Conservation (phyloP, 164 flowering plant genomes). For the Annona cherimola region DNA sequence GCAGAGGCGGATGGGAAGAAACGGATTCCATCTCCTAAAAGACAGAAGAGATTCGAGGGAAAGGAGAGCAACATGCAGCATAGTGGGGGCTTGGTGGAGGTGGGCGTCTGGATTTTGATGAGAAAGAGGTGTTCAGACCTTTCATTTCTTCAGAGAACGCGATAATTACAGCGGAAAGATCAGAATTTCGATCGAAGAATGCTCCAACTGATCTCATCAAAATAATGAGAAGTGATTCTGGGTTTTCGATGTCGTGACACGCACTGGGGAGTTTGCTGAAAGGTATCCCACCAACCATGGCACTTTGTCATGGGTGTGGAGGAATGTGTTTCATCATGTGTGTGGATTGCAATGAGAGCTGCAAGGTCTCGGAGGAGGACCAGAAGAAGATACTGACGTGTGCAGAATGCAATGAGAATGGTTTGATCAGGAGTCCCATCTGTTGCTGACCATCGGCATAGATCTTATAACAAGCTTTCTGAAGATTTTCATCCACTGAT, state of each 20-base stretch:
- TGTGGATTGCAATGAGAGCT: conserved; percentile 72
- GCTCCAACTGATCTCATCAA: conserved; percentile 23
- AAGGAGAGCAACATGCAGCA: conserved; percentile 54
- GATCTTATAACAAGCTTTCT: too few relatives aligned
- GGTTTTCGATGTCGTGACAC: conserved; percentile 31
- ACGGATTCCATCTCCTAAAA: conserved; percentile 46
- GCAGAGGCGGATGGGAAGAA: conserved; percentile 33
- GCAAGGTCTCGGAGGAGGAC: conserved; percentile 57
- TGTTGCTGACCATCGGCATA: conserved; percentile 34
- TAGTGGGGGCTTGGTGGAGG: conserved; percentile 4
- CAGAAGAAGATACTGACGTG: conserved; percentile 55
- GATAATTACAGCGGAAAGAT: not conserved
- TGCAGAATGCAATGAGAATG: conserved; percentile 68
- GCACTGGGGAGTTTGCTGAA: conserved; percentile 49
- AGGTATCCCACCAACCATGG: conserved; percentile 43
- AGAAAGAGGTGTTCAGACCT: conserved; percentile 38
- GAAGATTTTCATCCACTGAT: too few relatives aligned
- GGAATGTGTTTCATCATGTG: conserved; percentile 86
- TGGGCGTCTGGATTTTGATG: conserved; percentile 30
- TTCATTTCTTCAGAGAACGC: conserved; percentile 26
- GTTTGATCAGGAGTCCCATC: conserved; percentile 78
- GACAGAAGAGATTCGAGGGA: conserved; percentile 42
- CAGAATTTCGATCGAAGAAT: conserved; percentile 7
- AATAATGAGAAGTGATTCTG: conserved; percentile 24
- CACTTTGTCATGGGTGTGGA: conserved; percentile 57